These are phyloP conservation scores for Hippophae gyantsensis DNA, from an alignment of 306 rosid species.

Conservation along the genomic window DNA sequence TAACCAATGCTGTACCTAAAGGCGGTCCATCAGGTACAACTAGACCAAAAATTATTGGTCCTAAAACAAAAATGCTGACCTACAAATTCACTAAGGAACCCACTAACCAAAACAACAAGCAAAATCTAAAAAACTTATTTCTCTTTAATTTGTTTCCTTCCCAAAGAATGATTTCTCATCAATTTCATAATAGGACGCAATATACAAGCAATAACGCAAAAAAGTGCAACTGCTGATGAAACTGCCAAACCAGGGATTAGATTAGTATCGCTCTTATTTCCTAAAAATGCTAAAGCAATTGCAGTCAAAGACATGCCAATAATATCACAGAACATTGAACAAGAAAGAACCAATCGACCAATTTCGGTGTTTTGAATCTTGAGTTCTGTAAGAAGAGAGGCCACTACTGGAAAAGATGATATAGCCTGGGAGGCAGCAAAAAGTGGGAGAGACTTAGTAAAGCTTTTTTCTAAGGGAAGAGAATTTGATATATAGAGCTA, in stretches of 20 bases:
- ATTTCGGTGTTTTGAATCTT: slow-evolving; percentile 46
- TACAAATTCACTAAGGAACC: slow-evolving; percentile 28
- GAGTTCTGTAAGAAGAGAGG: slow-evolving; percentile 40
- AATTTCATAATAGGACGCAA: slow-evolving; percentile 24
- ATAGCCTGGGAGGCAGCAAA: slow-evolving; percentile 31
- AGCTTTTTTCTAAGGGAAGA: background rate
- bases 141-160: slow-evolving; percentile 25
- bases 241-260: background rate
- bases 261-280: background rate
- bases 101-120: slow-evolving; percentile 21
- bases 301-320: slow-evolving; percentile 14
- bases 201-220: slow-evolving; percentile 7
- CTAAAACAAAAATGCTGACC: slow-evolving; percentile 49
- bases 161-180: slow-evolving; percentile 11
- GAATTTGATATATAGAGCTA: background rate
- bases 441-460: slow-evolving; percentile 12
- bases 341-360: slow-evolving; percentile 42
- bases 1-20: slow-evolving; percentile 36
- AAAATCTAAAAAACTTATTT: slow-evolving; percentile 10
- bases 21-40: slow-evolving; percentile 60
- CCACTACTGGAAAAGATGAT: slow-evolving; percentile 31
- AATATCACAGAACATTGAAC: slow-evolving; percentile 31
- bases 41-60: slow-evolving; percentile 49
- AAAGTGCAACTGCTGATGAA: slow-evolving; percentile 11
- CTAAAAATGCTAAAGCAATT: slow-evolving; percentile 6